Evolutionary conservation across 305 asterid species (phyloP).

Genomic region (Withania somnifera): DNA sequence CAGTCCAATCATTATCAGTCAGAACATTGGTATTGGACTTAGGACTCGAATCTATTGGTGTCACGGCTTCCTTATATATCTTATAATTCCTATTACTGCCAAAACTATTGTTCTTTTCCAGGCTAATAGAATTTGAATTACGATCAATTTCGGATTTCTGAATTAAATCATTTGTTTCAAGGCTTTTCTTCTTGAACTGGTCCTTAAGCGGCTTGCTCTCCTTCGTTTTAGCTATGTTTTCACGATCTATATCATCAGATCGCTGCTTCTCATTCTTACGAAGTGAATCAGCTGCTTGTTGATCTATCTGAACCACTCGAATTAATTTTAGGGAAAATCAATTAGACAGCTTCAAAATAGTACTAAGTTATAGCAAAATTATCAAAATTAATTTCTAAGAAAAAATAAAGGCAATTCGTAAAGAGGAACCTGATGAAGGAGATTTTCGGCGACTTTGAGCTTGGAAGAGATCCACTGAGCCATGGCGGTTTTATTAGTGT

Average conservation of each 20-base stretch:
- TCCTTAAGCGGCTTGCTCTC: slow-evolving; percentile 65
- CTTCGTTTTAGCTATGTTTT: slow-evolving; percentile 22
- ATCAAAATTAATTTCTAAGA: neutral
- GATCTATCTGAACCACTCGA: slow-evolving; percentile 62
- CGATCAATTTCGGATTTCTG: slow-evolving; percentile 18
- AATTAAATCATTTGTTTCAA: slow-evolving; percentile 16
- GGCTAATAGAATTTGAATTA: slow-evolving; percentile 18
- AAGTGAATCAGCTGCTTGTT: slow-evolving; percentile 94
- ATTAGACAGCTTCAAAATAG: neutral
- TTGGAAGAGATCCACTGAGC: slow-evolving; percentile 97
- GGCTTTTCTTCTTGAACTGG: slow-evolving; percentile 63
- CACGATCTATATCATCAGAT: slow-evolving; percentile 38
- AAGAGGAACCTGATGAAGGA: slow-evolving; percentile 71
- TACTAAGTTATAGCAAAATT: neutral
- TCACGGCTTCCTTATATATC: slow-evolving; percentile 26
- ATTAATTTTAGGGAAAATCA: slow-evolving; percentile 1
- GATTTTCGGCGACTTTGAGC: slow-evolving; percentile 93
- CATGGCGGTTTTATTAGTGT: slow-evolving; percentile 32
- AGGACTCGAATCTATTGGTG: slow-evolving; percentile 21
- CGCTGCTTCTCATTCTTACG: slow-evolving; percentile 55
- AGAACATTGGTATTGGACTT: slow-evolving; percentile 29
- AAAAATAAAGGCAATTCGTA: neutral
- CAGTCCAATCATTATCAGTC: slow-evolving; percentile 88
- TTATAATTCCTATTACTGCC: slow-evolving; percentile 31
- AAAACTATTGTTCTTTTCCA: slow-evolving; percentile 3